Conservation (phyloP, 2,329 filamentous ascomycete genomes). For the Tolypocladium cylindrosporum region DNA sequence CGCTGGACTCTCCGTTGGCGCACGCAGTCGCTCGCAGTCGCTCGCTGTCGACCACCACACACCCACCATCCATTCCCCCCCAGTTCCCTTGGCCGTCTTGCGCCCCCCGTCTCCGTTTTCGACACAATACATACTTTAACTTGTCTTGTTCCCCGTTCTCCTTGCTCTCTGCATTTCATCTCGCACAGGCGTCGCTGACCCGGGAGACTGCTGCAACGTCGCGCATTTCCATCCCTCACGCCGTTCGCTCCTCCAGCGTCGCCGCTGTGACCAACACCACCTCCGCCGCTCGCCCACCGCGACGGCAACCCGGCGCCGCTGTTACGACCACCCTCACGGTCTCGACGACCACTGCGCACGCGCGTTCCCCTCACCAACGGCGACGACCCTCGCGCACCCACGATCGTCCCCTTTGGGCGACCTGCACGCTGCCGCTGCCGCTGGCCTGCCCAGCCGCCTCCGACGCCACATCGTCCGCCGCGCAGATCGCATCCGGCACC, state of each 20-base stretch:
- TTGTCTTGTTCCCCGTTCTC: not conserved
- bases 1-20: not conserved
- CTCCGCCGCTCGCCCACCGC: not conserved
- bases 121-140: not conserved
- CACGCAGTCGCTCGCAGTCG: not conserved
- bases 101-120: not conserved
- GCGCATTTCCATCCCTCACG: not conserved
- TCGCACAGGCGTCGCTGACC: not conserved
- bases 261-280: not conserved
- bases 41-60: not conserved
- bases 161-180: not conserved
- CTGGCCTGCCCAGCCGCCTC: not conserved
- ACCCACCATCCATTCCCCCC: not conserved
- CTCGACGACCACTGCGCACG: not conserved
- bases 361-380: not conserved
- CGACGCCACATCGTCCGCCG: slow-evolving; percentile 1
- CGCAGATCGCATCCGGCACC: not conserved
- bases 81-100: not conserved
- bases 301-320: not conserved
- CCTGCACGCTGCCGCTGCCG: not conserved
- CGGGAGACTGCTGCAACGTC: not conserved
- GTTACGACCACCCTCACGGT: not conserved
- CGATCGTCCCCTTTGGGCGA: not conserved
- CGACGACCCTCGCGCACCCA: not conserved
- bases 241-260: not conserved